These are phyloP conservation scores for Arthrobotrys pseudoclavata DNA, from an alignment of 2,329 filamentous ascomycete species.

Conservation along the genomic window DNA sequence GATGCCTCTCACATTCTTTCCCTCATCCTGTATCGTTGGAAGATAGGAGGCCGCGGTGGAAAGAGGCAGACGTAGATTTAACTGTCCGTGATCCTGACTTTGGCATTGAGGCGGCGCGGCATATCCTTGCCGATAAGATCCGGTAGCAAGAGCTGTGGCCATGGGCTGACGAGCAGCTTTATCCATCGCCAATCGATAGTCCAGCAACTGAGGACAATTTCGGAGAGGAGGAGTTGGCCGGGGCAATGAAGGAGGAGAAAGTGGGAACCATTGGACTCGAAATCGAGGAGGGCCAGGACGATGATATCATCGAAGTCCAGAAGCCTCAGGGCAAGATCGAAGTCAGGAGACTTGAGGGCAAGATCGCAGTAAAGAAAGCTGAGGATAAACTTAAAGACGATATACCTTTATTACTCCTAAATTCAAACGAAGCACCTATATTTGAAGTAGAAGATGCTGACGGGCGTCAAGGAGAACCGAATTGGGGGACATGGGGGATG, in stretches of 20 bases:
- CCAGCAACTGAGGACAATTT: neutral
- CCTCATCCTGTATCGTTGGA: too few relatives aligned
- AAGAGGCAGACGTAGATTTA: neutral
- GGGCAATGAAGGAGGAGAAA: neutral
- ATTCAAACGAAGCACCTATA: neutral
- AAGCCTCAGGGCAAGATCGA: neutral
- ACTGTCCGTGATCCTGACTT: neutral
- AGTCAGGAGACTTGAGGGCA: neutral
- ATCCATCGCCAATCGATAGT: neutral
- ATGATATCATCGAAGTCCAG: neutral
- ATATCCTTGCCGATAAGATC: neutral
- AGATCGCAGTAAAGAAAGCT: neutral
- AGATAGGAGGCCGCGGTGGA: too few relatives aligned
- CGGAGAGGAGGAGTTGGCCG: neutral
- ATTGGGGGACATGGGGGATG: neutral
- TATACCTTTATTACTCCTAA: neutral
- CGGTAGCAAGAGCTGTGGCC: neutral
- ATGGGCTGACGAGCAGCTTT: neutral
- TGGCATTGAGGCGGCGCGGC: neutral
- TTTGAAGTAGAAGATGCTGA: neutral
- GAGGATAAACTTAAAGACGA: neutral
- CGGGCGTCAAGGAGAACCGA: neutral
- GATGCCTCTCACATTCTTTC: too few relatives aligned
- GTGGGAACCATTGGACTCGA: neutral
- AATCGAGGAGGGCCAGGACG: too few relatives aligned